Base-by-base conservation (phyloP, 1,139 yeast species). In the Protomyces gravidus region DNA sequence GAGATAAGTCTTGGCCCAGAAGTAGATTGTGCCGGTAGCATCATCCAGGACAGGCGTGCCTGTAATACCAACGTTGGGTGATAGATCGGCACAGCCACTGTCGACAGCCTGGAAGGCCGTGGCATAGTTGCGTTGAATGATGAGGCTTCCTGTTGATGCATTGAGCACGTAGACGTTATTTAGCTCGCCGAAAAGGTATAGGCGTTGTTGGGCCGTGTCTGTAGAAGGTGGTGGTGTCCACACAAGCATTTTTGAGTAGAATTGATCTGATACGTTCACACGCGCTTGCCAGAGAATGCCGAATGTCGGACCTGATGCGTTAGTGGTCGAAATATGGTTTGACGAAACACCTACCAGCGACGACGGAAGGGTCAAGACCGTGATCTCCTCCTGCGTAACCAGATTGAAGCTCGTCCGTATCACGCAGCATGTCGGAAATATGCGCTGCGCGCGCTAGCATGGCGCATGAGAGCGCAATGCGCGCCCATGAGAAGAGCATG, bases 321-420 rank as follows among this genome's bases (percentile, higher is more conserved):
- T 2, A 28, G 32, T 13, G n/a, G n/a, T n/a, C n/a, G n/a, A n/a
- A n/a, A n/a, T n/a, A n/a, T n/a, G n/a, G n/a, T n/a, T n/a, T n/a
- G n/a, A n/a, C n/a, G n/a, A 59, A 55, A 25, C 60, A 26, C 53
- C 21, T 11, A 46, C 50, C 50, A 27, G 36, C 33, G 23, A 46
- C 50, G 19, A 46, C 50, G 6, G 33, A 17, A 9, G 50, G 50
- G 30, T 46, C 50, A n/a, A 46, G 13, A n/a, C 50, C 50, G 26
- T 46, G 50, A 5, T 11, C 26, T 21, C 50, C 50, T 11, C 50
- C 50, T 5, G 21, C 50, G 26, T 46, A 46, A n/a, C 50, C 50
- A n/a, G 50, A 46, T 5, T 46, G 36, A n/a, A 46, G 36, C 23
- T 46, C 50, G 30, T 46, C 50, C 7, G 21, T 27, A 23, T 46